phyloP scores from a whole-genome alignment of 164 flowering plant species.

The Vitis vinifera region ASM3070453v1 NC_081806.1:19691501-19692000 shows the following conservation, averaged over 20 bases:
- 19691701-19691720: no score
- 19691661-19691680: neutral
- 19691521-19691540: no score
- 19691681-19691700: no score
- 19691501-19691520: neutral
- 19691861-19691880: slow-evolving; percentile 64
- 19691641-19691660: neutral
- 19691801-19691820: slow-evolving; percentile 89
- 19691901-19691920: slow-evolving; percentile 90
- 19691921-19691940: slow-evolving; percentile 87
- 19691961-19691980: slow-evolving; percentile 66
- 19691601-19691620: no score
- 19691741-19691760: neutral
- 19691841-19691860: slow-evolving; percentile 76
- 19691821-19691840: slow-evolving; percentile 68
- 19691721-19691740: neutral
- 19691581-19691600: no score
- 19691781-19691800: slow-evolving; percentile 46
- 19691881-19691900: slow-evolving; percentile 92
- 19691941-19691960: slow-evolving; percentile 80
- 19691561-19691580: neutral
- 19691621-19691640: no score
- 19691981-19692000: slow-evolving; percentile 90
- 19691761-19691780: slow-evolving; percentile 76
- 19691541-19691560: neutral